These are phyloP conservation scores for Neurospora sp. DNA, from an alignment of 2,329 filamentous ascomycete genomes.

Conservation along the genomic window DNA sequence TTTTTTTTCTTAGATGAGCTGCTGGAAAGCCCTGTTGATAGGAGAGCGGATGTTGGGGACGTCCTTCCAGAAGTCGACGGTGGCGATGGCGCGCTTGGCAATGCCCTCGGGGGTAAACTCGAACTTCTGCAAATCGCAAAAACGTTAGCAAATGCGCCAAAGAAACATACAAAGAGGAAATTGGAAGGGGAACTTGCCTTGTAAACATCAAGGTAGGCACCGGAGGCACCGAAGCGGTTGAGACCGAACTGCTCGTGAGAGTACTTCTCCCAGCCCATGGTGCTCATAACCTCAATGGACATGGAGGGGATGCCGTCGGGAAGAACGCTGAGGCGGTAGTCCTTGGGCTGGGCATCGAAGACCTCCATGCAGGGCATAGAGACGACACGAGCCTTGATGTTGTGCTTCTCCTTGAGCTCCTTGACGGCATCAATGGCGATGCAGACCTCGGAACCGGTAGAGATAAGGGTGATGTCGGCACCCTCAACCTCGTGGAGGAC, in stretches of 20 bases:
- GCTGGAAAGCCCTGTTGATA: constrained; percentile 94
- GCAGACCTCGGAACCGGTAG: constrained; percentile 91
- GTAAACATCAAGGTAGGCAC: constrained; percentile 97
- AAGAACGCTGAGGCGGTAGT: constrained; percentile 86
- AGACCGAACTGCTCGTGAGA: constrained; percentile 98
- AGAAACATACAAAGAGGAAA: neutral
- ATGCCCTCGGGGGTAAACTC: constrained; percentile 98
- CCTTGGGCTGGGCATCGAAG: constrained; percentile 88
- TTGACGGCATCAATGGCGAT: constrained; percentile 91
- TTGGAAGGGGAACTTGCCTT: constrained; percentile 45
- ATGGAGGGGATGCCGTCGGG: constrained; percentile 89
- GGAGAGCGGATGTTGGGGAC: constrained; percentile 84
- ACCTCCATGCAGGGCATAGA: constrained; percentile 96
- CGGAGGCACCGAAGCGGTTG: constrained; percentile 96
- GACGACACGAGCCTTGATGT: constrained; percentile 80
- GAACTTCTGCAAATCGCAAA: constrained; percentile 64
- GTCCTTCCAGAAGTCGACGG: constrained; percentile 96
- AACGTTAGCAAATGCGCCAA: constrained; percentile 8
- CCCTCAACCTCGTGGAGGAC: constrained; percentile 75
- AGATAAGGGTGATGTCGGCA: constrained; percentile 80
- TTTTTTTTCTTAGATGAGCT: constrained; percentile 64
- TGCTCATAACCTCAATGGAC: constrained; percentile 94
- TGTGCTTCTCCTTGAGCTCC: constrained; percentile 80
- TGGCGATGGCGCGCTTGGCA: constrained; percentile 85
- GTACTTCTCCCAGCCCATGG: constrained; percentile 98